phyloP scores from a whole-genome alignment of 1,284 basidiomycete genomes.

The Cryptococcus depauperatus region DNA sequence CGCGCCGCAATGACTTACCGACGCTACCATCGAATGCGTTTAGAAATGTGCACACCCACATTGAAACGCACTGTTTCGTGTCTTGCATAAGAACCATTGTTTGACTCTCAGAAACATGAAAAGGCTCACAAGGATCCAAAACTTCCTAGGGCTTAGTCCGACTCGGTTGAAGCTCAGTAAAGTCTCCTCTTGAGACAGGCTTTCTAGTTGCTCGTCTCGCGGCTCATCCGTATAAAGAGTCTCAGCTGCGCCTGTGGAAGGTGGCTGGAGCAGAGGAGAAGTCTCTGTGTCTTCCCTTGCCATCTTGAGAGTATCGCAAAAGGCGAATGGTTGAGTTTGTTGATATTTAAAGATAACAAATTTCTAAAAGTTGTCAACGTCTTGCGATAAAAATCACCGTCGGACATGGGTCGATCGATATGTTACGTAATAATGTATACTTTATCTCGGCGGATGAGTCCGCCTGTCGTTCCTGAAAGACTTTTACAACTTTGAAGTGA shows the following conservation, averaged over 20 bases:
- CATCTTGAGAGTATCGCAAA: background rate
- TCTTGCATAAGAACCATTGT: background rate
- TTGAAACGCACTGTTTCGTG: constrained; percentile 12
- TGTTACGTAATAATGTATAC: too few species aligned
- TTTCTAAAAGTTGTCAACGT: too few species aligned
- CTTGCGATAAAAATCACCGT: too few species aligned
- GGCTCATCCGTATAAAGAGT: background rate
- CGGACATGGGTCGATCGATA: too few species aligned
- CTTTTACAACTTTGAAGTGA: too few species aligned
- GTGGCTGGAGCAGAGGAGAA: background rate
- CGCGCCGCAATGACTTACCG: constrained; percentile 13
- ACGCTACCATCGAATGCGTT: constrained; percentile 66
- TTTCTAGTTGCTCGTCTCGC: background rate
- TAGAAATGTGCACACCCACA: constrained; percentile 49
- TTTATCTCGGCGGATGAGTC: too few species aligned
- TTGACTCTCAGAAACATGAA: background rate
- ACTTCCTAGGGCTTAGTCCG: constrained; percentile 14
- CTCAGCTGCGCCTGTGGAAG: background rate
- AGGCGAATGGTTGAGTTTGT: too few species aligned
- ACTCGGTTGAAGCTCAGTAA: constrained; percentile 22
- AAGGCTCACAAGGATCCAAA: constrained; percentile 27
- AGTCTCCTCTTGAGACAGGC: constrained; percentile 8
- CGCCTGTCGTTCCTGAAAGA: too few species aligned
- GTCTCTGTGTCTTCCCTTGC: background rate
- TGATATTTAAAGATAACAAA: too few species aligned